Base-by-base conservation (phyloP, 495 filamentous ascomycete genomes). In the Hypoxylon lienhwacheense region DNA sequence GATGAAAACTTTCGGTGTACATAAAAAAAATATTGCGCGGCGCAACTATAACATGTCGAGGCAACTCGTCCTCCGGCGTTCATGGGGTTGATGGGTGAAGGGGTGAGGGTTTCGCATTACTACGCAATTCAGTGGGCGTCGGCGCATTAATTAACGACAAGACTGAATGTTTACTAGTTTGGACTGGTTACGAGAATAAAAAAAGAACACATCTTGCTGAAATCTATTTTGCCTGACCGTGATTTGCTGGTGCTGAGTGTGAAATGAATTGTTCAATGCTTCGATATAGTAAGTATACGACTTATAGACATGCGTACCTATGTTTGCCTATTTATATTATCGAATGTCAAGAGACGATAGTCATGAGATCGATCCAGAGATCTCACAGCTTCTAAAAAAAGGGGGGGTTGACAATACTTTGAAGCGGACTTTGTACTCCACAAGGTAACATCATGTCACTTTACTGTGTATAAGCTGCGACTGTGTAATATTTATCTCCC, bases 31-130 rank as follows among this genome's bases (percentile, higher is more conserved):
- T 34, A 29, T 12, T 26, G 33, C 28, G 26, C 21, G 47, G 46
- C 37, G 34, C 35, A 33, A 44, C 40, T 61, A 56, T 20, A 53
- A 42, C 58, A 61, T 56, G 29, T 53, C 44, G 58, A 56, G 52
- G 58, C 58, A 42, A 61, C 47, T 53, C 26, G 58, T 47, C 52
- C 58, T 61, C 47, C 42, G 58, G 58, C 47, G 58, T 61, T 61
- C 12, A 28, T 12, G 39, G 46, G 57, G 29, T n/a, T n/a, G 32
- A 45, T 49, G 29, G 15, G 39, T 43, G 17, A 50, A 36, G 15
- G 11, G 28, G 10, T 31, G 20, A 45, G 15, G 46, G 35, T 22
- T 16, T 50, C 36, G 40, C 41, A 47, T 35, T 43, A 28, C 31
- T 44, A 34, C 40, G 25, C 36, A 42, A 39, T 33, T 44, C 19